Evolutionary conservation across 140 eudicot species (phyloP).

Genomic region (Oenanthe javanica): DNA sequence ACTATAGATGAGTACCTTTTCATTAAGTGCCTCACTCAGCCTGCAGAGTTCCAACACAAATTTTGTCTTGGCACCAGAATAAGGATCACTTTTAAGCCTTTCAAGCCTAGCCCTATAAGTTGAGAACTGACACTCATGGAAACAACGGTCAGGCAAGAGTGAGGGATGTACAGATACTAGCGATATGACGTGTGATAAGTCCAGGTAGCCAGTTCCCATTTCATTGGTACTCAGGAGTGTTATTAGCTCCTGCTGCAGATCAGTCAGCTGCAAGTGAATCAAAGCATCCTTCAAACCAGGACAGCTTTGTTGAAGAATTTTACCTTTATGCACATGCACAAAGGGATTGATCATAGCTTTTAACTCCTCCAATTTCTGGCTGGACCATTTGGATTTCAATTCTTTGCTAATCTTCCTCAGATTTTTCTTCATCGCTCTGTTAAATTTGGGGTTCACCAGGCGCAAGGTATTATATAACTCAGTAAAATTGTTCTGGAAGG

Average conservation of each 20-base stretch:
- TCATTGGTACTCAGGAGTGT: slow-evolving; percentile 11
- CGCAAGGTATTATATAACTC: slow-evolving; percentile 51
- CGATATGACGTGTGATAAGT: slow-evolving; percentile 36
- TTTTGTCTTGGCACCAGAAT: slow-evolving; percentile 48
- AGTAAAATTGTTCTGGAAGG: slow-evolving; percentile 57
- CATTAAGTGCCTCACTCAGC: slow-evolving; percentile 26
- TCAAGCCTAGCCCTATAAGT: slow-evolving; percentile 6
- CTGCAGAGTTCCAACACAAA: slow-evolving; percentile 46
- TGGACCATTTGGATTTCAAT: neutral
- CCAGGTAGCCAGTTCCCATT: slow-evolving; percentile 13
- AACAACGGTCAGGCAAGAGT: slow-evolving; percentile 25
- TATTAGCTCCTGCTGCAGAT: slow-evolving; percentile 30
- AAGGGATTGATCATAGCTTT: slow-evolving; percentile 45
- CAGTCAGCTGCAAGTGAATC: slow-evolving; percentile 38
- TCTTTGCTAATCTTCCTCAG: neutral
- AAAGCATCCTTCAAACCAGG: slow-evolving; percentile 41
- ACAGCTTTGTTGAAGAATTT: slow-evolving; percentile 36
- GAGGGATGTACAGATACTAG: slow-evolving; percentile 64
- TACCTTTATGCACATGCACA: slow-evolving; percentile 63
- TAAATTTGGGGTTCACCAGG: slow-evolving; percentile 41
- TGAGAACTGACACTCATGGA: slow-evolving; percentile 6
- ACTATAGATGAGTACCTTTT: slow-evolving; percentile 61
- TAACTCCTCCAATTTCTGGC: slow-evolving; percentile 29
- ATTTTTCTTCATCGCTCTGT: neutral
- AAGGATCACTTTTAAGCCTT: slow-evolving; percentile 25